Evolutionary conservation across 2,329 filamentous ascomycete species (phyloP).

Genomic region (Aureobasidium melanogenum): DNA sequence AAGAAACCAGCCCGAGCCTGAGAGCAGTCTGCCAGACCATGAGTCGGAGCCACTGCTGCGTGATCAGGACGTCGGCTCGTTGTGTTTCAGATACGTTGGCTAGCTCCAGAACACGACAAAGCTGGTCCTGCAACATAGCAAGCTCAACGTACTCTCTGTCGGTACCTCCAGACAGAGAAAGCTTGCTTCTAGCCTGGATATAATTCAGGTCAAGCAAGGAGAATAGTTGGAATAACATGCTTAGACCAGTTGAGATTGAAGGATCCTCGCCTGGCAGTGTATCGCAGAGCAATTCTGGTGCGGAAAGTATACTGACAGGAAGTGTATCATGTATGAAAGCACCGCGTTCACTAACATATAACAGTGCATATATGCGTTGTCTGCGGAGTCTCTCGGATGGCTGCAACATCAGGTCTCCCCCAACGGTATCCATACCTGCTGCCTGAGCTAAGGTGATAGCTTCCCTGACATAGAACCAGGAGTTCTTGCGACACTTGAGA

Average conservation of each 20-base stretch:
- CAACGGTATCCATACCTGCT: background rate
- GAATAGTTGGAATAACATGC: constrained; percentile 14
- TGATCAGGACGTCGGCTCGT: constrained; percentile 15
- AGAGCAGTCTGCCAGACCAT: constrained; percentile 17
- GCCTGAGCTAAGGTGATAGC: constrained; percentile 14
- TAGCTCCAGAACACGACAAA: constrained; percentile 10
- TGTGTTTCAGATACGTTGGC: constrained; percentile 13
- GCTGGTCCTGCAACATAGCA: background rate
- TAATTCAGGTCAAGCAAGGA: constrained; percentile 15
- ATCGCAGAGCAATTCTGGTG: constrained; percentile 5
- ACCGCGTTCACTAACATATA: constrained; percentile 16
- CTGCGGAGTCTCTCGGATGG: constrained; percentile 2
- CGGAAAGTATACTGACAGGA: constrained; percentile 13
- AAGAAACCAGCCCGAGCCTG: constrained; percentile 14
- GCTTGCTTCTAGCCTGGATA: background rate
- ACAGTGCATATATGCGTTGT: constrained; percentile 14
- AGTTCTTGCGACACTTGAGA: constrained; percentile 15
- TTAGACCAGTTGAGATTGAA: constrained; percentile 11
- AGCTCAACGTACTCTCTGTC: background rate
- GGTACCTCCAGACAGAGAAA: background rate
- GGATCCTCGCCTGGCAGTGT: constrained; percentile 13
- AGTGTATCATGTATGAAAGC: constrained; percentile 15
- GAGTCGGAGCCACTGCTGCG: constrained; percentile 17
- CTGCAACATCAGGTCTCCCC: background rate
- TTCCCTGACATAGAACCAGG: constrained; percentile 17